Base-by-base conservation (phyloP, 768 basidiomycete species). In the Lentinula boryana region DNA sequence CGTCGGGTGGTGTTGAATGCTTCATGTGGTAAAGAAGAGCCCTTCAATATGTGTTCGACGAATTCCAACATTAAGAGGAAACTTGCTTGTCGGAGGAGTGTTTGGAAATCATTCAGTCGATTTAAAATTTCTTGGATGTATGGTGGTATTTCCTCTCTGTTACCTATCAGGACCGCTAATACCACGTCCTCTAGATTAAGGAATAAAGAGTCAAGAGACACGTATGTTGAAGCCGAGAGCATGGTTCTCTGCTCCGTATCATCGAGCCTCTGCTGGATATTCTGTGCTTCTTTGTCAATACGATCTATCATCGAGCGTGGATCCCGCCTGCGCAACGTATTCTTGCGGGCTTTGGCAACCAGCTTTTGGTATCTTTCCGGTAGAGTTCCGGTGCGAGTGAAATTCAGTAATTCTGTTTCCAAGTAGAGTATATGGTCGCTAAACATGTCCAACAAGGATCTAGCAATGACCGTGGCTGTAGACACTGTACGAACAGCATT, bases 1-100 rank as follows among this genome's bases (percentile, higher is more conserved):
- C 74, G 70, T 12, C 75, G 71, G 18, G 75, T 64, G 12, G 74
- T 78, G 60, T 72, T 75, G 63, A 74, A 72, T 15, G 73, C 71
- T 62, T 78, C 76, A 56, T 76, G 68, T 7, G 74, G 75, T 16
- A 73, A 61, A 7, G 50, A 23, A 52, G 36, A 1, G 23, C 50
- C 23, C 10, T 52, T 36, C 5, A 60, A 7, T 23, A 73, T 63
- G 13, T 62, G 62, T 2, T 65, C 63, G 21, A 72, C 55, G 44
- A 73, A 78, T 49, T 72, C 69, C 15, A 75, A 58, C 13, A 68
- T 65, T 5, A 75, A 62, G 10, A 68, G 64, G 56, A 75, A 66
- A 2, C 72, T 73, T 8, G 69, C 69, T 58, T 75, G 70, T 58
- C 73, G 73, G 4, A 75, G 57, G 8, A 68, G 61, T 0, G 40